Evolutionary conservation across 129 eudicot genomes (phyloP).

Genomic region (Gnaphalium uliginosum): DNA sequence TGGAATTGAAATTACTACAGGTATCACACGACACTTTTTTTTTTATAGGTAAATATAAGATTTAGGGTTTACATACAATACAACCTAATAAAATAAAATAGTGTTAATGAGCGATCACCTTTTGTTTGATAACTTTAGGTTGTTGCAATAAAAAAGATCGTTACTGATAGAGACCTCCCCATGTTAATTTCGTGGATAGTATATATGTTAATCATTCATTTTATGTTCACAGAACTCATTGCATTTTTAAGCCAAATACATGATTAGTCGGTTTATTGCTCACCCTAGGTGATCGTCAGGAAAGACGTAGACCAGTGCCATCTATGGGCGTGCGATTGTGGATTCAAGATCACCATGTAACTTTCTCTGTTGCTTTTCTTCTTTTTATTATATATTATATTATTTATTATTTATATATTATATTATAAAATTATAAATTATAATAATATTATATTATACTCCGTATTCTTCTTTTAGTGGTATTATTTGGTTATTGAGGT

Average conservation of each 20-base stretch:
- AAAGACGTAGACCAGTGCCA: constrained; percentile 45
- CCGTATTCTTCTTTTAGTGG: neutral
- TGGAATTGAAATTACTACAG: neutral
- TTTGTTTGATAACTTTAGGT: neutral
- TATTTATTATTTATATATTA: too few relatives aligned
- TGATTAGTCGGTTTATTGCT: constrained; percentile 4
- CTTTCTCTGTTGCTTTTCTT: too few relatives aligned
- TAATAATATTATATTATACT: neutral
- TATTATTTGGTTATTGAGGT: neutral
- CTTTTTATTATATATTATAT: too few relatives aligned
- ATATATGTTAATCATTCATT: too few relatives aligned
- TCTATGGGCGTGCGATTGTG: constrained; percentile 44
- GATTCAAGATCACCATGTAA: constrained; percentile 68
- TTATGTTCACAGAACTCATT: neutral
- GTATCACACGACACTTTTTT: neutral
- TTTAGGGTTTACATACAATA: neutral
- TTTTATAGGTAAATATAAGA: neutral
- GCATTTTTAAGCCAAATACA: neutral
- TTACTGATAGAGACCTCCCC: too few relatives aligned
- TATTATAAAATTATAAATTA: too few relatives aligned
- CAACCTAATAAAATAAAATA: too few relatives aligned
- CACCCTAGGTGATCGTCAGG: constrained; percentile 28
- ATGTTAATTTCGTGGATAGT: too few relatives aligned
- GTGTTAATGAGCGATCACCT: neutral
- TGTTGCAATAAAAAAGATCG: too few relatives aligned